A percentile compares a stretch with the other conserved stretches of the same genome.
Conservation (phyloP, 2,329 filamentous ascomycete species). For the Huntiella abstrusa region DNA sequence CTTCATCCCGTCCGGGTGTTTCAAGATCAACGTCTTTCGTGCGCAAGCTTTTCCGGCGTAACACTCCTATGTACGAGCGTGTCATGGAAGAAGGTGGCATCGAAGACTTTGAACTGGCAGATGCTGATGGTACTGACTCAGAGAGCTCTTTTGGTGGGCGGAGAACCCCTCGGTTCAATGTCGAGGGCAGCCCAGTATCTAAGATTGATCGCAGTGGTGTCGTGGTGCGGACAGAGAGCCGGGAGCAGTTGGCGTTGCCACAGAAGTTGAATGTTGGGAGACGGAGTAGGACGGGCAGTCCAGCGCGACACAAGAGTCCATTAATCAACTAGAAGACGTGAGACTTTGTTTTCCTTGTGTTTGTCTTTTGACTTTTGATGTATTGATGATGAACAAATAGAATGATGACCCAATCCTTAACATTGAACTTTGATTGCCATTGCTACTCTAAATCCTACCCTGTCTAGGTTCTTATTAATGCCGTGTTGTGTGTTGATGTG, state of each 20-base stretch:
- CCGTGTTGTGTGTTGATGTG: neutral
- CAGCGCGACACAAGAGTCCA: conserved; percentile 21
- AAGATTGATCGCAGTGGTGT: conserved; percentile 51
- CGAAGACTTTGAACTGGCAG: conserved; percentile 60
- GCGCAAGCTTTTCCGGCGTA: conserved; percentile 47
- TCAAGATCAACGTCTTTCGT: conserved; percentile 22
- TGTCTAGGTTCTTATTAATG: neutral
- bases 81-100: conserved; percentile 66
- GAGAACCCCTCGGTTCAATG: conserved; percentile 1
- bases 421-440: neutral
- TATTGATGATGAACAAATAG: neutral
- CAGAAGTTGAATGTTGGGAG: conserved; percentile 36
- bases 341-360: conserved; percentile 4
- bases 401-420: neutral
- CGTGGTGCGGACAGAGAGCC: conserved; percentile 66
- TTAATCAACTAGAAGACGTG: neutral
- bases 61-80: conserved; percentile 50
- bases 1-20: conserved; percentile 22
- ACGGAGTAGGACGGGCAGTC: conserved; percentile 37
- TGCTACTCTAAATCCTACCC: too few species aligned
- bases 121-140: conserved; percentile 39
- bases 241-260: conserved; percentile 51
- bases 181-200: conserved; percentile 12
- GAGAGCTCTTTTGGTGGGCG: conserved; percentile 20
- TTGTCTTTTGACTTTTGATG: neutral